Evolutionary conservation across 2,329 filamentous ascomycete species (phyloP).

Genomic region (Salinomyces thailandicus): DNA sequence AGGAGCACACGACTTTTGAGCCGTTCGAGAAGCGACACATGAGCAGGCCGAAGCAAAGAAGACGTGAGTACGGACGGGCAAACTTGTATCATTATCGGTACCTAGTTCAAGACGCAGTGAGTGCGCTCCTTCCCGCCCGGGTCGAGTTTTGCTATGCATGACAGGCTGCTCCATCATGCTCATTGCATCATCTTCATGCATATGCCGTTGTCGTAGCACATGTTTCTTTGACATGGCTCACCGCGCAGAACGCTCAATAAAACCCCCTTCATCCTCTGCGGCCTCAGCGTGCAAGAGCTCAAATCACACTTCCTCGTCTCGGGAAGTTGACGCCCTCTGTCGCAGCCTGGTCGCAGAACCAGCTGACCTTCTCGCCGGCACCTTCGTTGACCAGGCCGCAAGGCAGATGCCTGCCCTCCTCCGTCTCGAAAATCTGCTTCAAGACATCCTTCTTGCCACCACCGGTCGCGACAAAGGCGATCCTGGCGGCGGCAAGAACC

Average conservation of each 20-base stretch:
- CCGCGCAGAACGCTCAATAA: too few relatives aligned
- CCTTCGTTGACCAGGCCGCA: conserved; percentile 80
- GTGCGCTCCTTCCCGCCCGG: too few relatives aligned
- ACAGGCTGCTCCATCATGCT: neutral
- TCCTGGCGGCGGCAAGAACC: conserved; percentile 71
- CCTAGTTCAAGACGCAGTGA: too few relatives aligned
- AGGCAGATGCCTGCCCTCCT: conserved; percentile 63
- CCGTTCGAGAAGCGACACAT: too few relatives aligned
- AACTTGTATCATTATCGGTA: too few relatives aligned
- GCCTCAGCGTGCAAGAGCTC: conserved; percentile 2
- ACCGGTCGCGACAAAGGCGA: conserved; percentile 88
- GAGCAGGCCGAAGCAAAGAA: too few relatives aligned
- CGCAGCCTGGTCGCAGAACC: conserved; percentile 85
- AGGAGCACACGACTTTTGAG: too few relatives aligned
- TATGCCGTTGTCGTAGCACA: too few relatives aligned
- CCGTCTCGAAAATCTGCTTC: conserved; percentile 79
- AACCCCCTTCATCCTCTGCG: too few relatives aligned
- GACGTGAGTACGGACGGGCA: too few relatives aligned
- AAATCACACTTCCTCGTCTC: conserved; percentile 49
- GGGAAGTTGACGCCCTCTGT: conserved; percentile 79
- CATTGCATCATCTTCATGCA: neutral
- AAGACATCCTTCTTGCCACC: conserved; percentile 81
- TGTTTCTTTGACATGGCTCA: too few relatives aligned
- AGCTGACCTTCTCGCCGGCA: conserved; percentile 76
- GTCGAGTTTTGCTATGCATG: too few relatives aligned